Conservation (phyloP, 257 asterid genomes). For the Cruciata laevipes region DNA sequence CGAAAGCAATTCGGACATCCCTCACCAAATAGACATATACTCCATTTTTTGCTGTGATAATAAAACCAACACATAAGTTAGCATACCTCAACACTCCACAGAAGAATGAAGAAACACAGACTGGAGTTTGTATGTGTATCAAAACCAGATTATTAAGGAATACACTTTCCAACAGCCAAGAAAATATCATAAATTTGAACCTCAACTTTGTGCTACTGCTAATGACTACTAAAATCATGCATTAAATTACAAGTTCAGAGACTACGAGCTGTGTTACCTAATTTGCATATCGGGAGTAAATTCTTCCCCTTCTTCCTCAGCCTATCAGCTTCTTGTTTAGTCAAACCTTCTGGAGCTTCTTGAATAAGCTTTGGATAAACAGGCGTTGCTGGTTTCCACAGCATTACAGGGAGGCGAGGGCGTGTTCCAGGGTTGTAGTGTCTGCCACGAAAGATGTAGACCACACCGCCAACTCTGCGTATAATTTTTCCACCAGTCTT, state of each 20-base stretch:
- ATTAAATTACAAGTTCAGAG: not conserved
- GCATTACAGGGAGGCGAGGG: slow-evolving; percentile 80
- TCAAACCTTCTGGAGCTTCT: slow-evolving; percentile 91
- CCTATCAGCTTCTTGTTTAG: slow-evolving; percentile 77
- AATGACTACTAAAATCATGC: not conserved
- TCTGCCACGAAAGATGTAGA: slow-evolving; percentile 90
- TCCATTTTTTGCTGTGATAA: slow-evolving; percentile 66
- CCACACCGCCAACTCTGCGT: slow-evolving; percentile 73
- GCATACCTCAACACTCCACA: not conserved
- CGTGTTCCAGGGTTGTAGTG: slow-evolving; percentile 67
- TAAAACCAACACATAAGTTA: not conserved
- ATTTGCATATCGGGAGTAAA: slow-evolving; percentile 72
- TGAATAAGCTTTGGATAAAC: slow-evolving; percentile 97
- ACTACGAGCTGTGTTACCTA: slow-evolving; percentile 37
- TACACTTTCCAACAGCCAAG: not conserved
- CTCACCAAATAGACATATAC: slow-evolving; percentile 62
- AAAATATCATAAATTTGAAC: not conserved
- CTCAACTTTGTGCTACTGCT: too few relatives aligned
- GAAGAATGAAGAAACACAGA: not conserved
- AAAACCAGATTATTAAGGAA: not conserved
- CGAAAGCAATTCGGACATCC: slow-evolving; percentile 88
- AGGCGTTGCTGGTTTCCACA: slow-evolving; percentile 98
- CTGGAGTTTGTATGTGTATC: not conserved
- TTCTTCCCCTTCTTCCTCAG: slow-evolving; percentile 62
- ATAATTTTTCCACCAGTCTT: slow-evolving; percentile 83